Evolutionary conservation across 306 rosid species (phyloP), one percentile per base, ranked within the genome.

Genomic region (Hippophae rhamnoides): DNA sequence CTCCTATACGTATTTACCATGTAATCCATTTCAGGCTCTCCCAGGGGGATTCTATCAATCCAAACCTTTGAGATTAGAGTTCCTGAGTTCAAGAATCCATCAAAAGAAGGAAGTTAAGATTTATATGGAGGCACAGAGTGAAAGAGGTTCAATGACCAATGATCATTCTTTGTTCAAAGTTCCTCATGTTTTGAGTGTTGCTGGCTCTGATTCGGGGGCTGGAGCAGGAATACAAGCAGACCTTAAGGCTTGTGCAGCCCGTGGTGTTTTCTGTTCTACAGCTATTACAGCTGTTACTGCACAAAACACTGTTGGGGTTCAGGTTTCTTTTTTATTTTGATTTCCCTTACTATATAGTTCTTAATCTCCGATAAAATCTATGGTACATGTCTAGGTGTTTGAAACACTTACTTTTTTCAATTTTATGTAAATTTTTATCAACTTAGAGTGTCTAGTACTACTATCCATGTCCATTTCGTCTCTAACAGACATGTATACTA

Each of bases 141-240:
- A 60, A 26, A 54, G 48, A 38, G 61, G 48, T 67, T 61, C 69
- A 23, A 13, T 47, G 45, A 27, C 75, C 41, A 67, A 31, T 13
- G 60, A 65, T 44, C 51, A 18, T 5, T 62, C 72, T 41, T 59
- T 72, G 41, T 50, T 25, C 53, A 76, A 76, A 58, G 69, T 81
- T 69, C 92, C 96, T 2, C 96, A 85, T 60, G 92, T 90, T 6
- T 63, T 90, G 62, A 76, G 81, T 11, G 86, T 87, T 56, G 98
- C 96, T 54, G 96, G 96, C 52, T 90, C 95, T 10, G 98, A 90
- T 65, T 90, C 96, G 10, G 95, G 96, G 26, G 87, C 79, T 9
- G 98, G 98, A 38, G 96, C 96, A 41, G 98, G 98, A 66, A 87
- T 90, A 58, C 98, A 90, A 77, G 96, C 98, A 0, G 98, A 90